phyloP scores from a whole-genome alignment of 192 early-diverging fungal genomes.

The Chytriomyces sp. region DNA sequence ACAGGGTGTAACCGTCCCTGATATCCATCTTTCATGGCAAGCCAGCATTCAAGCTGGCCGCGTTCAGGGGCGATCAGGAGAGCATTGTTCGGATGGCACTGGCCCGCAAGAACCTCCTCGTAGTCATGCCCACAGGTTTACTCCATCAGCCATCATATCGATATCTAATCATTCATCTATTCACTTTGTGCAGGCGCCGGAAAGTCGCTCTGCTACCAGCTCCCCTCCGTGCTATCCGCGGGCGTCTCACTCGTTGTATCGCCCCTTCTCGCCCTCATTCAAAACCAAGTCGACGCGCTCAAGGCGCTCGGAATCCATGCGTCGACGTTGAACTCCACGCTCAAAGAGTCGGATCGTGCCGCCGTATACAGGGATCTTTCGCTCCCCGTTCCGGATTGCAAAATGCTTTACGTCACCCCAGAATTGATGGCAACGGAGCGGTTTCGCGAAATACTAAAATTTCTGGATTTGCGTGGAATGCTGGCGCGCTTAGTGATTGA shows the following conservation, averaged over 20 bases:
- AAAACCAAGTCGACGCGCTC: constrained; percentile 55
- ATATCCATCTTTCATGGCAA: background rate
- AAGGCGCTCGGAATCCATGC: constrained; percentile 37
- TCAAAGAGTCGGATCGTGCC: constrained; percentile 35
- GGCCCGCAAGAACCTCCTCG: constrained; percentile 41
- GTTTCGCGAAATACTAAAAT: constrained; percentile 39
- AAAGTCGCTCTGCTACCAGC: constrained; percentile 53
- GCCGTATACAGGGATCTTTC: constrained; percentile 37
- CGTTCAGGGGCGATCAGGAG: constrained; percentile 43
- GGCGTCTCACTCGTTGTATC: constrained; percentile 53
- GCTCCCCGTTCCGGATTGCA: constrained; percentile 27
- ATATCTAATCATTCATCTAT: too few relatives aligned
- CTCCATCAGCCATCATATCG: too few relatives aligned
- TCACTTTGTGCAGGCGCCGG: too few relatives aligned
- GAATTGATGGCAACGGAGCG: constrained; percentile 48
- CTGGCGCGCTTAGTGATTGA: constrained; percentile 52
- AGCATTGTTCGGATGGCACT: constrained; percentile 38
- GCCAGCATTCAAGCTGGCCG: constrained; percentile 39
- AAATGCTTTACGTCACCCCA: constrained; percentile 55
- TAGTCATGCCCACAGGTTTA: constrained; percentile 59
- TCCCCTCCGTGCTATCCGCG: constrained; percentile 44
- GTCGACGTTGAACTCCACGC: constrained; percentile 40
- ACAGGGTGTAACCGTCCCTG: too few relatives aligned
- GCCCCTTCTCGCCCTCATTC: constrained; percentile 40
- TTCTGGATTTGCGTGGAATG: constrained; percentile 32